Evolutionary conservation across 257 asterid genomes (phyloP).

Genomic region (Solanum paucissectum): DNA sequence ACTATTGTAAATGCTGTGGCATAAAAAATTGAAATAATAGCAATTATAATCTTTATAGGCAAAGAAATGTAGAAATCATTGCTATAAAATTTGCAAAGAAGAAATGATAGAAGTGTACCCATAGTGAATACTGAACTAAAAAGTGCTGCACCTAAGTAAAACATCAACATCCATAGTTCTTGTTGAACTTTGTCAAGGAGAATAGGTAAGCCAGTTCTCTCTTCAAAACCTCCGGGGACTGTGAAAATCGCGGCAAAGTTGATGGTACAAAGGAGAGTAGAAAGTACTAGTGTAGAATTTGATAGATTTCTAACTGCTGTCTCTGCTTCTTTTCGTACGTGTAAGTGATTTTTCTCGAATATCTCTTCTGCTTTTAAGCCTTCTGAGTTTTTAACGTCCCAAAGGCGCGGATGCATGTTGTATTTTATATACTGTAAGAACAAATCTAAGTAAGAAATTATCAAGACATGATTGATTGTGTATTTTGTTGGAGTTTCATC

Average conservation of each 20-base stretch:
- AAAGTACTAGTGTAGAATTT: background rate
- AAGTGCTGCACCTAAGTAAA: slow-evolving; percentile 2
- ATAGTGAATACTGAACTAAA: background rate
- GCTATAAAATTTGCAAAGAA: background rate
- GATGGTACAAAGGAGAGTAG: slow-evolving; percentile 3
- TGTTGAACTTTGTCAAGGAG: background rate
- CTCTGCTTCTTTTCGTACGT: background rate
- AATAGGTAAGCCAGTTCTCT: background rate
- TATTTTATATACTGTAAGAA: background rate
- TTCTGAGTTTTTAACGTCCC: background rate
- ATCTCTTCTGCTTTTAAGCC: background rate
- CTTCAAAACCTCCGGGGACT: slow-evolving; percentile 8
- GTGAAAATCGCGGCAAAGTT: slow-evolving; percentile 9
- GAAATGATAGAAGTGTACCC: background rate
- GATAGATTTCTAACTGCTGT: background rate
- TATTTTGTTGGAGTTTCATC: background rate
- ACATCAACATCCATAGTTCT: background rate
- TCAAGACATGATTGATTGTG: background rate
- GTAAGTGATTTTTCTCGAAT: background rate
- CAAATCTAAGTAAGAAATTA: background rate
- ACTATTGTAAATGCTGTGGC: background rate
- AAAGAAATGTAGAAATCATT: background rate
- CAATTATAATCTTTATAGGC: background rate
- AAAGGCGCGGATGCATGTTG: background rate
- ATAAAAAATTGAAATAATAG: background rate